These are phyloP conservation scores for Ceratocystis cacaofunesta DNA, from an alignment of 2,329 filamentous ascomycete species.

Conservation along the genomic window DNA sequence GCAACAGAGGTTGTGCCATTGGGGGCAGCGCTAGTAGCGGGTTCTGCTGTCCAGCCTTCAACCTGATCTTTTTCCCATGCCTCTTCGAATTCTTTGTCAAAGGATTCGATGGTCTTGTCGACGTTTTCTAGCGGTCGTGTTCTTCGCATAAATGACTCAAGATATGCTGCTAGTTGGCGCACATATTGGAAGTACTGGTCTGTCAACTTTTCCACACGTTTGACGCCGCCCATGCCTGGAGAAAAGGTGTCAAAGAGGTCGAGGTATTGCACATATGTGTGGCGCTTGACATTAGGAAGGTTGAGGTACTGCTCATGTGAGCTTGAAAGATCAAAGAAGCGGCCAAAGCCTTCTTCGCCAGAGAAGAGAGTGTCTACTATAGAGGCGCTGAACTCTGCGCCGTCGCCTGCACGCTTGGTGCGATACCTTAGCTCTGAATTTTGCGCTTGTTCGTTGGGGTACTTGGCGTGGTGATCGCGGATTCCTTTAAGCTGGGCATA, in stretches of 20 bases:
- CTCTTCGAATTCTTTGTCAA: slow-evolving; percentile 71
- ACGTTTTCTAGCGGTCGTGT: slow-evolving; percentile 77
- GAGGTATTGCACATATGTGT: slow-evolving; percentile 85
- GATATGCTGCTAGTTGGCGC: slow-evolving; percentile 61
- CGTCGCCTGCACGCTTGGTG: slow-evolving; percentile 45
- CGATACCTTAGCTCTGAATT: slow-evolving; percentile 91
- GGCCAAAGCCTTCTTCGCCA: slow-evolving; percentile 84
- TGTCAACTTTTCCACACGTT: slow-evolving; percentile 70
- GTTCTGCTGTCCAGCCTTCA: slow-evolving; percentile 58
- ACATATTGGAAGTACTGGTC: slow-evolving; percentile 89
- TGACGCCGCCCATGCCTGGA: slow-evolving; percentile 57
- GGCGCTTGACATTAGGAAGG: slow-evolving; percentile 67
- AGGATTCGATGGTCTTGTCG: slow-evolving; percentile 57
- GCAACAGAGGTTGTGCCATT: slow-evolving; percentile 31
- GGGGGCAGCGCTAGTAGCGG: slow-evolving; percentile 25
- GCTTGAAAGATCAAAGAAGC: slow-evolving; percentile 76
- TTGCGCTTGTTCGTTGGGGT: slow-evolving; percentile 88
- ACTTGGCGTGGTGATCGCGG: slow-evolving; percentile 75
- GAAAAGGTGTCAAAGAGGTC: slow-evolving; percentile 80
- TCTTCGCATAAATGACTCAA: slow-evolving; percentile 75
- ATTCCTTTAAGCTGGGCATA: slow-evolving; percentile 70
- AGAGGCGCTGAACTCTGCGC: slow-evolving; percentile 33
- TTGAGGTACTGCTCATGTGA: slow-evolving; percentile 85
- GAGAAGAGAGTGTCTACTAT: slow-evolving; percentile 87
- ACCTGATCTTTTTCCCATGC: slow-evolving; percentile 70